Evolutionary conservation across 1,139 yeast species (phyloP).

Genomic region (Eremothecium coryli): DNA sequence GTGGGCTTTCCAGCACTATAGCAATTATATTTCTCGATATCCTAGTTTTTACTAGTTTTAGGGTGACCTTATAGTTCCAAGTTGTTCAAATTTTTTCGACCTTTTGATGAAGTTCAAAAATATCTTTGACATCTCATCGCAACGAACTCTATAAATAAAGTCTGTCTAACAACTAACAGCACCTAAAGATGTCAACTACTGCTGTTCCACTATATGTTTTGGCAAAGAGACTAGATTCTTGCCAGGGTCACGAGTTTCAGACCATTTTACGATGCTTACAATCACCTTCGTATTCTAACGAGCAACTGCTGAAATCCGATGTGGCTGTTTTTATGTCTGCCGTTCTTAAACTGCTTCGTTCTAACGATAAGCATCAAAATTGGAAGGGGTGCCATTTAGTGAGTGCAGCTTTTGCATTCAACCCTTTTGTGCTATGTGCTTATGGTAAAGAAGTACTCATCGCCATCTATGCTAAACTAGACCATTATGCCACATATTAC

Average conservation of each 20-base stretch:
- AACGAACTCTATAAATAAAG: too few species aligned
- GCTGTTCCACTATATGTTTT: constrained; percentile 29
- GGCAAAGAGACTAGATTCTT: constrained; percentile 28
- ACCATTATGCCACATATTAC: constrained; percentile 31
- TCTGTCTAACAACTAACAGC: too few species aligned
- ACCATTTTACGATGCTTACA: constrained; percentile 28
- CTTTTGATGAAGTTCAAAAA: too few species aligned
- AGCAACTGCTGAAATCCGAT: constrained; percentile 42
- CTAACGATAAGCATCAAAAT: constrained; percentile 40
- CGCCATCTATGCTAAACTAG: constrained; percentile 43
- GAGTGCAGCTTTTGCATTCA: constrained; percentile 39
- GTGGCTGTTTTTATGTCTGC: constrained; percentile 49
- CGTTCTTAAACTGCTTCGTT: constrained; percentile 43
- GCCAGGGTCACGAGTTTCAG: constrained; percentile 30
- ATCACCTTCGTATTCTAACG: constrained; percentile 31
- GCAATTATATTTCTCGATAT: too few species aligned
- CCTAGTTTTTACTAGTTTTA: too few species aligned
- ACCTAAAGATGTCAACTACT: constrained; percentile 14
- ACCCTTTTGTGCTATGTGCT: constrained; percentile 45
- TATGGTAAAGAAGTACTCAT: constrained; percentile 53
- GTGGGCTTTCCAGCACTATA: too few species aligned
- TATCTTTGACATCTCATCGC: too few species aligned
- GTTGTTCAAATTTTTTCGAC: too few species aligned
- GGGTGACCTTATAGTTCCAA: too few species aligned
- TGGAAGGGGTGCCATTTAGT: constrained; percentile 60